Evolutionary conservation across 2,329 filamentous ascomycete species (phyloP).

Genomic region (Blastomyces parvus): DNA sequence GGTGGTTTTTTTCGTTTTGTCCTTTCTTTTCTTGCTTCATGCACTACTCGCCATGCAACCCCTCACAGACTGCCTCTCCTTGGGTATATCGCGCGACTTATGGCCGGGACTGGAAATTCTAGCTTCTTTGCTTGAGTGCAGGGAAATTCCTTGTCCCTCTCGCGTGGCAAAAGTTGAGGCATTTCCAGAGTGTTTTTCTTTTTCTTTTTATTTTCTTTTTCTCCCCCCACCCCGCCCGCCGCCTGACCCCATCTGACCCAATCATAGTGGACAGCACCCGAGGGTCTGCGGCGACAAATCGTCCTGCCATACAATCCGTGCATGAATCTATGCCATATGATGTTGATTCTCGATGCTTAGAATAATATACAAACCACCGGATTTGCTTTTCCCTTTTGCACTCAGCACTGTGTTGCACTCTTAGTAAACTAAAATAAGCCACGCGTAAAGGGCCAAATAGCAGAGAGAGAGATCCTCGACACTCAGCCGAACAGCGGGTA

Average conservation of each 20-base stretch:
- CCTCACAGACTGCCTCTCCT: too few species aligned
- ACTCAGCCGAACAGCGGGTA: not conserved
- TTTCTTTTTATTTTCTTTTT: not conserved
- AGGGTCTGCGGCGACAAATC: not conserved
- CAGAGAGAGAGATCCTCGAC: too few species aligned
- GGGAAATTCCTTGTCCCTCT: not conserved
- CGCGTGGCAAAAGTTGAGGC: not conserved
- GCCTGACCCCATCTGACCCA: not conserved
- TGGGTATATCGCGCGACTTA: too few species aligned
- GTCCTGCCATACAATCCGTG: not conserved
- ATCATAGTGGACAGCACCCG: not conserved
- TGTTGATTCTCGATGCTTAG: not conserved
- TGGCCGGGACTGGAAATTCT: not conserved
- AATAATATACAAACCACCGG: not conserved
- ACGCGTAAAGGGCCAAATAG: too few species aligned
- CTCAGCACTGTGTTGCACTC: too few species aligned
- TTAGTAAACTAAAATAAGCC: too few species aligned
- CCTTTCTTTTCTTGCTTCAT: not conserved
- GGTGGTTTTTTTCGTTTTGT: not conserved
- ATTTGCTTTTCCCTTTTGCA: not conserved
- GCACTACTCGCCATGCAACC: too few species aligned
- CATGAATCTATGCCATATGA: not conserved
- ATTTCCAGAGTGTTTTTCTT: not conserved
- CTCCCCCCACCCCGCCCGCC: too few species aligned
- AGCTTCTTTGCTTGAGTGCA: not conserved